Conservation (phyloP, 331 rosid genomes). For the Malus hybrid region DNA sequence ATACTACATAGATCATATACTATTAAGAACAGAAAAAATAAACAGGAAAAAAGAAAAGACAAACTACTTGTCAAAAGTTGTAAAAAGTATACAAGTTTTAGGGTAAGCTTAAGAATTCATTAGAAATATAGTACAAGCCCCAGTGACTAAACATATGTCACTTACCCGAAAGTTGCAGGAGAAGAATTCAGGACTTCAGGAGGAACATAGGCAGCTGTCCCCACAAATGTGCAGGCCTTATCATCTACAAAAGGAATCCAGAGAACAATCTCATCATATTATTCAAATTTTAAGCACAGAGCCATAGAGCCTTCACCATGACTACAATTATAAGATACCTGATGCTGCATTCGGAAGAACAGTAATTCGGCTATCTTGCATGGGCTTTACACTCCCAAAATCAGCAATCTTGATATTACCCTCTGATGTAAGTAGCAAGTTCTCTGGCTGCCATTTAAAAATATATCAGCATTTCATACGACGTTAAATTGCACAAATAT, state of each 20-base stretch:
- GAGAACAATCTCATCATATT: background rate
- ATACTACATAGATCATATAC: slow-evolving; percentile 9
- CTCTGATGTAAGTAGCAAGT: slow-evolving; percentile 76
- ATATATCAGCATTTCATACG: slow-evolving; percentile 17
- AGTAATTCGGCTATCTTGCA: slow-evolving; percentile 87
- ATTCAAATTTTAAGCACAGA: background rate
- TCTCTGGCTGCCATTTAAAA: slow-evolving; percentile 82
- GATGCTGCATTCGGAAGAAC: slow-evolving; percentile 98
- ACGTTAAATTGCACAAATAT: slow-evolving; percentile 17
- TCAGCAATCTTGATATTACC: slow-evolving; percentile 97
- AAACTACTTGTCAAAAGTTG: background rate
- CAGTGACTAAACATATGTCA: background rate
- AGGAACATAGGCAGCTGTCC: slow-evolving; percentile 99
- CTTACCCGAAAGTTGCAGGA: slow-evolving; percentile 98
- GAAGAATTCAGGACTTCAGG: slow-evolving; percentile 99
- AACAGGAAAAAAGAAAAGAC: background rate
- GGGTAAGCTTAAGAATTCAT: too few species aligned
- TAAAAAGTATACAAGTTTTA: too few species aligned
- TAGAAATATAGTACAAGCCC: background rate
- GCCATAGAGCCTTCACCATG: slow-evolving; percentile 7
- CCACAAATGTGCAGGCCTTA: slow-evolving; percentile 99
- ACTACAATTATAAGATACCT: slow-evolving; percentile 38
- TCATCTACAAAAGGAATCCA: slow-evolving; percentile 45
- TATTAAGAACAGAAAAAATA: slow-evolving; percentile 5
- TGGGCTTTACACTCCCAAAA: slow-evolving; percentile 98